A percentile compares a stretch with the other conserved stretches of the same genome.
phyloP scores from a whole-genome alignment of 164 flowering plant species.

The Chimonanthus salicifolius region DNA sequence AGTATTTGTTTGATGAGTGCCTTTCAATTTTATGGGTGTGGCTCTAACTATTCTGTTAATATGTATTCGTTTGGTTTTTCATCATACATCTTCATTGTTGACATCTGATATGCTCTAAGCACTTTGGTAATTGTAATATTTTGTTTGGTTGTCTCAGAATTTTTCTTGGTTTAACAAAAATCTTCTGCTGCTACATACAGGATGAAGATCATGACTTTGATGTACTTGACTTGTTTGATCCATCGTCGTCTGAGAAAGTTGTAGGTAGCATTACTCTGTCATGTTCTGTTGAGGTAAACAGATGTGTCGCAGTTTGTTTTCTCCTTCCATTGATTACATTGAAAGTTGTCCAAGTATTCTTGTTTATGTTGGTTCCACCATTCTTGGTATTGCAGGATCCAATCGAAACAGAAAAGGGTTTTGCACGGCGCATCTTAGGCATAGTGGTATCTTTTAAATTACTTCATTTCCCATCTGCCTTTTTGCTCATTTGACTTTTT shows the following conservation, averaged over 20 bases:
- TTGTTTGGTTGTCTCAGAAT: slow-evolving; percentile 1
- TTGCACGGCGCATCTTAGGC: slow-evolving; percentile 76
- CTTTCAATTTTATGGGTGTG: too few relatives aligned
- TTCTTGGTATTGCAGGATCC: slow-evolving; percentile 57
- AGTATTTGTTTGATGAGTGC: too few relatives aligned
- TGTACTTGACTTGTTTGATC: slow-evolving; percentile 57
- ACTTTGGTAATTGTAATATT: background rate
- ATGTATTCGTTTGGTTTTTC: too few relatives aligned
- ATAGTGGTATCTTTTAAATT: slow-evolving; percentile 56
- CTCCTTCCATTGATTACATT: background rate
- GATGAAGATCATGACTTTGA: slow-evolving; percentile 41
- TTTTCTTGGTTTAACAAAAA: background rate
- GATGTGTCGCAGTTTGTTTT: background rate
- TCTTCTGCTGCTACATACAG: slow-evolving; percentile 21
- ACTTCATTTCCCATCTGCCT: background rate
- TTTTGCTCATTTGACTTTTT: background rate
- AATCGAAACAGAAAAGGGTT: slow-evolving; percentile 71
- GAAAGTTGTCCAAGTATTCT: background rate
- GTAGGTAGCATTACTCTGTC: slow-evolving; percentile 69
- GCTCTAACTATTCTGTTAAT: too few relatives aligned
- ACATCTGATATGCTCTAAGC: background rate
- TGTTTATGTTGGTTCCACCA: slow-evolving; percentile 1
- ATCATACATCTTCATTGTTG: background rate
- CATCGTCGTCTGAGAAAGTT: slow-evolving; percentile 37
- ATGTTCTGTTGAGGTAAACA: slow-evolving; percentile 72